Conservation (phyloP, 768 basidiomycete genomes). For the Hypsizygus marmoreus region DNA sequence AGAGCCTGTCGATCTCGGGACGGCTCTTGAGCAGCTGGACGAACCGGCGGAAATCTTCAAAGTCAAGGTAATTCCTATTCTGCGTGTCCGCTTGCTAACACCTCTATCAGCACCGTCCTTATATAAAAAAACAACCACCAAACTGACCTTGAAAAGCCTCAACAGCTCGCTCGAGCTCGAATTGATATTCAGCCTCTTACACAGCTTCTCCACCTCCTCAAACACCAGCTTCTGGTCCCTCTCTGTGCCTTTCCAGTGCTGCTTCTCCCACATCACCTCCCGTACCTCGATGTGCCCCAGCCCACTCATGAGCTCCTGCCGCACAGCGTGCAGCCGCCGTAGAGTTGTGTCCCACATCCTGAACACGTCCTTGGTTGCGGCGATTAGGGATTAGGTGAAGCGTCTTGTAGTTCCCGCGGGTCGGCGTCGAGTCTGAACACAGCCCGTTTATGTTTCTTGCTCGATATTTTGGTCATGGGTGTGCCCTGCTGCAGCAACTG, state of each 20-base stretch:
- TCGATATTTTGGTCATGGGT: conserved; percentile 82
- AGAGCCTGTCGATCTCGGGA: conserved; percentile 75
- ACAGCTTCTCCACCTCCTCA: conserved; percentile 74
- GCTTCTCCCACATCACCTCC: conserved; percentile 79
- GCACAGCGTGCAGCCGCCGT: conserved; percentile 63
- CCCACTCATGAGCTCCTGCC: conserved; percentile 76
- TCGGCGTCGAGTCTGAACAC: conserved; percentile 77
- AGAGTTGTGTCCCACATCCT: conserved; percentile 67
- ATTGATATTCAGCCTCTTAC: conserved; percentile 70
- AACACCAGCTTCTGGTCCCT: conserved; percentile 67
- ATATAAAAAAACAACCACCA: conserved; percentile 1
- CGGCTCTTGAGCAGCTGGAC: conserved; percentile 84
- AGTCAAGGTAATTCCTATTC: conserved; percentile 66
- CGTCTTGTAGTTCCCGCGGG: conserved; percentile 77
- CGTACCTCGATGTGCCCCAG: conserved; percentile 69
- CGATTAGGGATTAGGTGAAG: conserved; percentile 86
- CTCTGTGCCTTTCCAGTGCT: conserved; percentile 79
- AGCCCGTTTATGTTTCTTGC: conserved; percentile 71
- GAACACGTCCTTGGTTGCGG: conserved; percentile 55
- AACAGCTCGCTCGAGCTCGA: conserved; percentile 59
- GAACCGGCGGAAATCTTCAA: conserved; percentile 80
- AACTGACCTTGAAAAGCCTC: conserved; percentile 57
- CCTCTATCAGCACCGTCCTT: background rate
- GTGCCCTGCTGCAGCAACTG: conserved; percentile 60
- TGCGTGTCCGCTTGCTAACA: conserved; percentile 69